Conservation (phyloP, 805 yeast genomes). For the Starmera dryadoides region DNA sequence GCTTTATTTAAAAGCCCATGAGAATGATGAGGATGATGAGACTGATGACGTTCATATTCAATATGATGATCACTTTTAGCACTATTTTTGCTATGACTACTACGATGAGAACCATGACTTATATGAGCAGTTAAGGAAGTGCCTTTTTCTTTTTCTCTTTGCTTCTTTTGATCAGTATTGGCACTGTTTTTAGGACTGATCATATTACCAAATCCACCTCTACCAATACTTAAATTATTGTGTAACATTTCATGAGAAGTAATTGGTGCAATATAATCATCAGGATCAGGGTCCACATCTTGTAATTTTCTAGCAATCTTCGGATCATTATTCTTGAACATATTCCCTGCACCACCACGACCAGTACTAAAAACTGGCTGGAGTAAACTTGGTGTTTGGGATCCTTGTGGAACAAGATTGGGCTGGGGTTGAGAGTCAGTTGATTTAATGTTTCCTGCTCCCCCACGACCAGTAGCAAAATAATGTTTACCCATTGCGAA, state of each 20-base stretch:
- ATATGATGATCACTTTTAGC: too few relatives aligned
- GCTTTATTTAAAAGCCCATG: constrained; percentile 39
- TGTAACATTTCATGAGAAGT: constrained; percentile 26
- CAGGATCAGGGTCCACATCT: constrained; percentile 46
- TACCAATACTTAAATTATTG: constrained; percentile 36
- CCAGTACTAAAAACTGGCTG: constrained; percentile 61
- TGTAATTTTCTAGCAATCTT: constrained; percentile 54
- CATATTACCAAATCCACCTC: constrained; percentile 64
- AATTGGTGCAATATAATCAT: constrained; percentile 34
- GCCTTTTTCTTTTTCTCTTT: constrained; percentile 10
- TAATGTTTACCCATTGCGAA: constrained; percentile 20
- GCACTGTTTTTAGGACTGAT: constrained; percentile 27
- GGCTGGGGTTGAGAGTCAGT: constrained; percentile 42
- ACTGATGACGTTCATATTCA: neutral
- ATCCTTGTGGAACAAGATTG: constrained; percentile 48
- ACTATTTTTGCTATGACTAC: neutral
- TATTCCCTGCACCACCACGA: constrained; percentile 75
- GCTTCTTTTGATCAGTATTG: constrained; percentile 13
- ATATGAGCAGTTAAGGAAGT: neutral
- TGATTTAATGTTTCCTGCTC: constrained; percentile 60
- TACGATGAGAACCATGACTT: too few relatives aligned
- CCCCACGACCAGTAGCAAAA: constrained; percentile 74
- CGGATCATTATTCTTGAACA: constrained; percentile 56
- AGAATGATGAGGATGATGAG: constrained; percentile 18
- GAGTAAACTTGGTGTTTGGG: constrained; percentile 51